Evolutionary conservation across 805 yeast genomes (phyloP).

Genomic region (Candida sithepensis): DNA sequence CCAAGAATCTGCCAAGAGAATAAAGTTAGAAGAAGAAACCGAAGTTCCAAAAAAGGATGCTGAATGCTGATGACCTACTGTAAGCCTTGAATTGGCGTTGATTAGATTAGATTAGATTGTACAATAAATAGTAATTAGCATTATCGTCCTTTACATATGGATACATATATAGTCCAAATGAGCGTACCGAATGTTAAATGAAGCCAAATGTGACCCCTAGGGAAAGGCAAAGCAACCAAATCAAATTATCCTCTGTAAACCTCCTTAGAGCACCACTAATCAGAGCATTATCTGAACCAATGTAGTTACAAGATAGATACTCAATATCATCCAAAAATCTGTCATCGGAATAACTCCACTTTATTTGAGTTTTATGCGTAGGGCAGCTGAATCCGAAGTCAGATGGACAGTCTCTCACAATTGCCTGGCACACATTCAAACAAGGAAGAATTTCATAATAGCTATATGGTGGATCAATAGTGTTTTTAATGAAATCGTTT

Average conservation of each 20-base stretch:
- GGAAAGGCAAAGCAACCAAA: constrained; percentile 6
- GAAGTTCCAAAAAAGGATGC: neutral
- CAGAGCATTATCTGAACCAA: constrained; percentile 25
- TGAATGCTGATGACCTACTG: neutral
- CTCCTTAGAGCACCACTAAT: constrained; percentile 5
- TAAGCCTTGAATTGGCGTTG: no score
- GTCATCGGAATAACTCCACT: constrained; percentile 36
- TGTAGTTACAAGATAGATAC: constrained; percentile 39
- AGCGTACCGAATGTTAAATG: neutral
- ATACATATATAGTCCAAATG: neutral
- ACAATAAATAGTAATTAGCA: neutral
- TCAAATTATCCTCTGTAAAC: neutral
- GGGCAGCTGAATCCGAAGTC: constrained; percentile 79
- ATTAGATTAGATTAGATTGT: neutral
- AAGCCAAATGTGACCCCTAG: constrained; percentile 1
- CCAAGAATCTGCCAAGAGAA: neutral
- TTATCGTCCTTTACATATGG: neutral
- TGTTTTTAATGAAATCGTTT: constrained; percentile 49
- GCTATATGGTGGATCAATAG: constrained; percentile 47
- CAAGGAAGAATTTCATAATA: constrained; percentile 89
- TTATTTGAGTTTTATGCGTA: constrained; percentile 29
- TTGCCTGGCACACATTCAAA: constrained; percentile 68
- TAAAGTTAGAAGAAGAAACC: neutral
- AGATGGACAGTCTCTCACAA: constrained; percentile 82
- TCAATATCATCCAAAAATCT: constrained; percentile 33